These are phyloP conservation scores for Kodamaea fungicola DNA, from an alignment of 1,139 yeast species.

Conservation along the genomic window DNA sequence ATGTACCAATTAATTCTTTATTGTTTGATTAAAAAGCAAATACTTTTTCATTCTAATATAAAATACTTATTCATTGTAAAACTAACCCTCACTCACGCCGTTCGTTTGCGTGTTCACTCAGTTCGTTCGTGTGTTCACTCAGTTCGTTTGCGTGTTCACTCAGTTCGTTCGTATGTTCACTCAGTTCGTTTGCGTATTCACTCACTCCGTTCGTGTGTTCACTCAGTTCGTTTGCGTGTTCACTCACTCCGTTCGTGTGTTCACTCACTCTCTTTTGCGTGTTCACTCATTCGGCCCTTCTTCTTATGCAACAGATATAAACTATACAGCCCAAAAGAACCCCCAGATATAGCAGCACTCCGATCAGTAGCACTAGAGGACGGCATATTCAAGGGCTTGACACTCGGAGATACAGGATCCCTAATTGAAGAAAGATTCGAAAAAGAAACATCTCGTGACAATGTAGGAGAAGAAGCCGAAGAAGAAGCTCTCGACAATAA, in stretches of 20 bases:
- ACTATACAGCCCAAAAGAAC: conserved; percentile 4
- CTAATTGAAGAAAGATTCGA: neutral
- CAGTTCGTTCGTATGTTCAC: too few species aligned
- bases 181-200: too few species aligned
- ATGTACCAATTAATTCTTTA: too few species aligned
- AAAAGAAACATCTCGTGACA: neutral
- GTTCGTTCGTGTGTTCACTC: too few species aligned
- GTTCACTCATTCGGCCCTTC: conserved; percentile 7
- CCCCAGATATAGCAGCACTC: conserved; percentile 18
- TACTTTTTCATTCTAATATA: too few species aligned
- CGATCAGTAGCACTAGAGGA: conserved; percentile 35
- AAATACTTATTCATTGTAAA: too few species aligned
- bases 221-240: too few species aligned
- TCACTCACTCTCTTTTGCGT: neutral
- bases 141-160: too few species aligned
- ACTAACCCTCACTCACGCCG: too few species aligned
- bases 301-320: conserved; percentile 15
- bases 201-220: too few species aligned
- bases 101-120: too few species aligned
- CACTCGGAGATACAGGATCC: neutral
- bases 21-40: too few species aligned
- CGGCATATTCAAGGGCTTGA: conserved; percentile 14
- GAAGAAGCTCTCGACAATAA: conserved; percentile 11
- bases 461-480: conserved; percentile 7
- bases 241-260: neutral